A percentile compares a stretch with the other conserved stretches of the same genome.
phyloP scores from a whole-genome alignment of 1,284 basidiomycete species.

The Sanguinoderma infundibulare region DNA sequence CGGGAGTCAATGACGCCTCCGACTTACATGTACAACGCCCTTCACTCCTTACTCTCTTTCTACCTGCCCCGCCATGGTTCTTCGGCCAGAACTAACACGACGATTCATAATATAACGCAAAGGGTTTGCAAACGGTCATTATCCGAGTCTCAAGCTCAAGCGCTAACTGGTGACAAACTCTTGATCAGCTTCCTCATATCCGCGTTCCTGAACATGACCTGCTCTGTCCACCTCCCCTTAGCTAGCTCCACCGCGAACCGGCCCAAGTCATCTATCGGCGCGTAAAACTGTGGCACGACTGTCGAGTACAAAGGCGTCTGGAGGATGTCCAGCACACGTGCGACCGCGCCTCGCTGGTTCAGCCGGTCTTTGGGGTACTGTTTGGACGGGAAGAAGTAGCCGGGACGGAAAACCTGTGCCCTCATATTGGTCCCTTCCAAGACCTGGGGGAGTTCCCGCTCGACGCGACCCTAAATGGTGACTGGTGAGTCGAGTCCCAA shows the following conservation, averaged over 20 bases:
- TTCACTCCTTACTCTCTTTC: too few relatives aligned
- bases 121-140: too few relatives aligned
- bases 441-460: constrained; percentile 32
- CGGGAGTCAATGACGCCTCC: too few relatives aligned
- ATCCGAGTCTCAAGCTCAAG: too few relatives aligned
- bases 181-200: constrained; percentile 26
- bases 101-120: too few relatives aligned
- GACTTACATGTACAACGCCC: too few relatives aligned
- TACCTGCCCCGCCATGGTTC: too few relatives aligned
- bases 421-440: constrained; percentile 27
- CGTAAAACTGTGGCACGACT: constrained; percentile 23
- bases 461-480: constrained; percentile 33
- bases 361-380: constrained; percentile 33
- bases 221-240: constrained; percentile 37
- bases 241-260: constrained; percentile 34
- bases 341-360: constrained; percentile 29
- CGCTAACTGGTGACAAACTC: too few relatives aligned
- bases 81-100: too few relatives aligned
- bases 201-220: constrained; percentile 29
- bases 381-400: constrained; percentile 37
- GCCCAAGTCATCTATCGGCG: constrained; percentile 31
- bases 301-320: constrained; percentile 16
- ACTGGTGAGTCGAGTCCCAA: neutral
- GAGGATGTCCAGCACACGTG: constrained; percentile 23
- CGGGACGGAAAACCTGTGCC: constrained; percentile 35